A percentile compares a stretch with the other conserved stretches of the same genome.
Conservation (phyloP, 495 filamentous ascomycete species). For the Hypoxylon subgilvum region DNA sequence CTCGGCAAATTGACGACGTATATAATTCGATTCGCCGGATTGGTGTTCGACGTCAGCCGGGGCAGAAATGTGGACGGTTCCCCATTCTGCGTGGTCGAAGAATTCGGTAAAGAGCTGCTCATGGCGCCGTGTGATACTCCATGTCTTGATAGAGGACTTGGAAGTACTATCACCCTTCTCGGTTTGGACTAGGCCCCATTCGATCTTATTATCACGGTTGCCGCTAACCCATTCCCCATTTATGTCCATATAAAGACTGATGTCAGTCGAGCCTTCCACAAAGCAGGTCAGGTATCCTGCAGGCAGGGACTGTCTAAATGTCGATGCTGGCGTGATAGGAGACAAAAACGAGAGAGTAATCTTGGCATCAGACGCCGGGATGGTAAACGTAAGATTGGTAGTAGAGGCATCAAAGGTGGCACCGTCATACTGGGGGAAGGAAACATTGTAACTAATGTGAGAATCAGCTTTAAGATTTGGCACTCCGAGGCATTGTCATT, state of each 20-base stretch:
- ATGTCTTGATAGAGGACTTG: conserved; percentile 53
- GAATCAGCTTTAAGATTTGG: conserved; percentile 1
- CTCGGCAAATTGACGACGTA: conserved; percentile 76
- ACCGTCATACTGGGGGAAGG: conserved; percentile 76
- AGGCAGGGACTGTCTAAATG: conserved; percentile 86
- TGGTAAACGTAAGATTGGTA: conserved; percentile 85
- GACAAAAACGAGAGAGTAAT: conserved; percentile 87
- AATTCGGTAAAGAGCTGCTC: conserved; percentile 78
- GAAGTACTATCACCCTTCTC: conserved; percentile 28
- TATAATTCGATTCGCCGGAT: conserved; percentile 68
- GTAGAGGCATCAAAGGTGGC: conserved; percentile 88
- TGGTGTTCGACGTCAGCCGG: conserved; percentile 70
- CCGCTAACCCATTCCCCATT: conserved; percentile 92
- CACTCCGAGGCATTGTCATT: conserved; percentile 14
- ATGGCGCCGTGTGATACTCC: conserved; percentile 65
- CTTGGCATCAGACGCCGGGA: conserved; percentile 62
- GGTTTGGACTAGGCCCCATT: conserved; percentile 66
- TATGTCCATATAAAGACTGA: conserved; percentile 86
- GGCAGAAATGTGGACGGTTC: conserved; percentile 76
- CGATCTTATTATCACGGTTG: conserved; percentile 68
- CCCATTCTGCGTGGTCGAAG: conserved; percentile 85
- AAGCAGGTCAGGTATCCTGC: conserved; percentile 82
- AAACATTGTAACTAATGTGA: conserved; percentile 61
- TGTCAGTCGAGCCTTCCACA: conserved; percentile 69
- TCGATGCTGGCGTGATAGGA: conserved; percentile 91